Evolutionary conservation across 306 rosid genomes (phyloP).

Genomic region (Echinosophora koreensis): DNA sequence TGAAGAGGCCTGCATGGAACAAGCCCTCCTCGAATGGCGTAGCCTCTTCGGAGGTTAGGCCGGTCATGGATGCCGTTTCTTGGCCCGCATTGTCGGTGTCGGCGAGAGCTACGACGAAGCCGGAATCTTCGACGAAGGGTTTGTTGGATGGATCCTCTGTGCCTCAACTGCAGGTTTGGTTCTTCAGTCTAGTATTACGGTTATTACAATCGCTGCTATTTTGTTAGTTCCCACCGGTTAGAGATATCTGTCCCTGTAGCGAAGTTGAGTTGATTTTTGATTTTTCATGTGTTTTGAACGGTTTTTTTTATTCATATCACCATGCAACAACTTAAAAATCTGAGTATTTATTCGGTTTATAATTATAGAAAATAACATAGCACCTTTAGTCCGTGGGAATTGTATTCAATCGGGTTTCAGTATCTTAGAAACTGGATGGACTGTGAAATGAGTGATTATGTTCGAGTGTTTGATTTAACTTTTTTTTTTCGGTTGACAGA

Average conservation of each 20-base stretch:
- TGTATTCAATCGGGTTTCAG: slow-evolving; percentile 7
- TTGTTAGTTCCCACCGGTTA: background rate
- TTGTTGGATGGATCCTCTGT: slow-evolving; percentile 64
- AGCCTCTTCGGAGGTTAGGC: slow-evolving; percentile 54
- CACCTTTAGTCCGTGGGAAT: background rate
- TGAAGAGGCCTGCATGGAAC: slow-evolving; percentile 79
- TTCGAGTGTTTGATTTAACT: background rate
- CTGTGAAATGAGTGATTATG: background rate
- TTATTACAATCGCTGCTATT: background rate
- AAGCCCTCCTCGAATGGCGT: slow-evolving; percentile 71
- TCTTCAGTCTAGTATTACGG: slow-evolving; percentile 3
- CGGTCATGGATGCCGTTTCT: slow-evolving; percentile 74
- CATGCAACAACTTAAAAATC: background rate
- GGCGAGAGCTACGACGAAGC: slow-evolving; percentile 58
- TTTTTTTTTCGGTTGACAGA: too few relatives aligned
- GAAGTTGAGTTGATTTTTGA: slow-evolving; percentile 31
- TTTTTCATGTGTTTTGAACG: background rate
- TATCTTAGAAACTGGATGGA: background rate
- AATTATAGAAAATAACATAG: slow-evolving; percentile 1
- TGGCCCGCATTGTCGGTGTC: slow-evolving; percentile 82
- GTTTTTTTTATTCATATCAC: background rate
- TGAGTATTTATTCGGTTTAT: background rate
- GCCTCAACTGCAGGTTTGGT: slow-evolving; percentile 67
- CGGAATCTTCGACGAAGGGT: slow-evolving; percentile 60
- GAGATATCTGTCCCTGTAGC: background rate